Evolutionary conservation across 1,139 yeast species (phyloP).

Genomic region (Kodamaea sp.): DNA sequence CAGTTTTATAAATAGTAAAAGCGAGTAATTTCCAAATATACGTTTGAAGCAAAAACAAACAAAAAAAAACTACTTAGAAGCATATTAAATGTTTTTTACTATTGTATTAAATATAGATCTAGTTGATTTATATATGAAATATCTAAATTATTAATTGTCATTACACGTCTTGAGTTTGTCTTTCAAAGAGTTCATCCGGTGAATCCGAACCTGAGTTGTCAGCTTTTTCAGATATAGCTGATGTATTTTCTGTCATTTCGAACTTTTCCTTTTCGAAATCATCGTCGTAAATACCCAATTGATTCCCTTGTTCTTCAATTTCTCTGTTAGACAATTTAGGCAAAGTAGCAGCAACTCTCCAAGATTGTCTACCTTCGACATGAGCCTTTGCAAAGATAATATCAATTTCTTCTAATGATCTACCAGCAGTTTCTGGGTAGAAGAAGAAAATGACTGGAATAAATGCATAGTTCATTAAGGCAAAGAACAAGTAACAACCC

Average conservation of each 20-base stretch:
- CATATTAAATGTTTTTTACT: no score
- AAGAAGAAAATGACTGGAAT: slow-evolving; percentile 44
- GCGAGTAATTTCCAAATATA: no score
- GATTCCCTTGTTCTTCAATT: slow-evolving; percentile 46
- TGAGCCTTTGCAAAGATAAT: slow-evolving; percentile 46
- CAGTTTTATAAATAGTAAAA: no score
- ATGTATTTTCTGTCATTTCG: slow-evolving; percentile 31
- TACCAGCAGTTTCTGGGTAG: slow-evolving; percentile 49
- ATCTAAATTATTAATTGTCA: no score
- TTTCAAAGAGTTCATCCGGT: no score
- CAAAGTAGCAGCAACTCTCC: slow-evolving; percentile 50
- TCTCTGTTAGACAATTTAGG: slow-evolving; percentile 45
- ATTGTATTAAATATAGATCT: no score
- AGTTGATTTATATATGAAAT: no score
- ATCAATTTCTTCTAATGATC: slow-evolving; percentile 47
- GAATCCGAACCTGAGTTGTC: slow-evolving; percentile 19
- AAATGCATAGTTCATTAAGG: slow-evolving; percentile 34
- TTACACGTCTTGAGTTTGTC: no score
- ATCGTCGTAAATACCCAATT: slow-evolving; percentile 36
- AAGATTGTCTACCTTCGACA: slow-evolving; percentile 44
- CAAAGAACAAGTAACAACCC: slow-evolving; percentile 47
- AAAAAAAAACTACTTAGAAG: no score
- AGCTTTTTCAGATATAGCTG: slow-evolving; percentile 18
- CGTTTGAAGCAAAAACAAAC: no score
- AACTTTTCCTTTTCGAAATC: slow-evolving; percentile 37